Evolutionary conservation across 495 filamentous ascomycete genomes (phyloP), one percentile per base, ranked within the genome.

Genomic region (Penicillium chermesinum): DNA sequence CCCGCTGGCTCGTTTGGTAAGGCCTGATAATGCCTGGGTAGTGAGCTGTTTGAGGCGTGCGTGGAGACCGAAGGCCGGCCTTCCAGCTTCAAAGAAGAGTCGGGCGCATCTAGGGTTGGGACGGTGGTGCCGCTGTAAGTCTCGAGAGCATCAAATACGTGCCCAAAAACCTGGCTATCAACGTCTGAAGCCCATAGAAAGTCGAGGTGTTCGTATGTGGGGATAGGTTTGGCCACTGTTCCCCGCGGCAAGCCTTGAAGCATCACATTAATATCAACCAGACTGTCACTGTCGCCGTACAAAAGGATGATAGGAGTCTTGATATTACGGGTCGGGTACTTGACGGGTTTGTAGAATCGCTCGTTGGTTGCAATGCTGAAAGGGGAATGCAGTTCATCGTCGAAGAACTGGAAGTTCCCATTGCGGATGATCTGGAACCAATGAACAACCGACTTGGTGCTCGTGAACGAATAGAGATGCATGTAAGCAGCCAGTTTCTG

Each of bases 341-440:
- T 90, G 54, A 94, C 91, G 3, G 96, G 90, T 59, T 96, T 95
- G 63, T 88, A 87, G 62, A 87, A 87, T 12, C 76, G 73, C 38
- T 77, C 73, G 50, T 74, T 83, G 25, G 72, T 76, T 7, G 75
- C 75, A 20, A 82, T 50, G 39, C 72, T 75, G 37, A 88, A 68
- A 1, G 81, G 80, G 3, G 77, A 74, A 46, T 86, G 84, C 6
- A 93, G 78, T 58, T 96, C 91, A 58, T 98, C 93, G 58, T 98
- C 93, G 64, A 89, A 97, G 86, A 98, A 96, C 65, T 97, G 93
- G 63, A 98, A 98, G 22, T 78, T 86, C 53, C 87, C 85, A 58
- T 90, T 96, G 38, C 93, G 84, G 53, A 98, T 97, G 57, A 98
- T 96, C 60, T 98, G 93, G 67, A 98, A 98, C 93, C 93, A 98